Evolutionary conservation across 148 eudicot species (phyloP), one percentile per base, ranked within the genome.

Genomic region (Selenicereus undatus): DNA sequence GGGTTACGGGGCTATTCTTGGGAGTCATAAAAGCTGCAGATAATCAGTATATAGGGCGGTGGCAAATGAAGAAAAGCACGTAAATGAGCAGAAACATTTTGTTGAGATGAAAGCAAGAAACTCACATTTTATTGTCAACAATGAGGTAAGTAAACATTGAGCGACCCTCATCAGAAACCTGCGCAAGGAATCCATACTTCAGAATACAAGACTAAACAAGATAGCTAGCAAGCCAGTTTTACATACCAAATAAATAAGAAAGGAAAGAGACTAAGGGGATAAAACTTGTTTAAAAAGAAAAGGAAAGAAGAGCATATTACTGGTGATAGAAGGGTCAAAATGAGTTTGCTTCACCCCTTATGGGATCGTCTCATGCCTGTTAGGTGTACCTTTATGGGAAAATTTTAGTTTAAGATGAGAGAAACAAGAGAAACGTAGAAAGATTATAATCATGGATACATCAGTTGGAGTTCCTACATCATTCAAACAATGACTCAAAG

Each of bases 161-260:
- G 82, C 91, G 93, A n/a, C 98, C 98, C 27, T 88, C 98, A 85
- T 91, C 75, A 32, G 97, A 91, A 18, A 94, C 97, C 98, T 94
- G 89, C 83, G 86, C 76, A 51, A 64, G 64, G 76, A 50, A 81
- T 76, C 36, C 11, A 39, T 73, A 51, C 83, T 74, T 45, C 75
- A 68, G 68, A 30, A 76, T 62, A 27, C 68, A 78, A 71, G 20
- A 75, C 74, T 35, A 22, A 76, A 70, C 48, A 60, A 56, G 58
- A 43, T 18, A 12, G 39, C 22, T 21, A 12, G 51, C 13, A 39
- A 68, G 43, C 29, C 43, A 64, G 32, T 54, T 58, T 77, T 3
- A 69, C 48, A 81, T 29, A 58, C 45, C 52, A 56, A 78, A 82
- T 71, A 77, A 11, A 9, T 27, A n/a, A 54, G 27, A 77, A 64